A percentile compares a stretch with the other conserved stretches of the same genome.
phyloP scores from a whole-genome alignment of 306 rosid genomes.

The Gleditsia sinensis region DNA sequence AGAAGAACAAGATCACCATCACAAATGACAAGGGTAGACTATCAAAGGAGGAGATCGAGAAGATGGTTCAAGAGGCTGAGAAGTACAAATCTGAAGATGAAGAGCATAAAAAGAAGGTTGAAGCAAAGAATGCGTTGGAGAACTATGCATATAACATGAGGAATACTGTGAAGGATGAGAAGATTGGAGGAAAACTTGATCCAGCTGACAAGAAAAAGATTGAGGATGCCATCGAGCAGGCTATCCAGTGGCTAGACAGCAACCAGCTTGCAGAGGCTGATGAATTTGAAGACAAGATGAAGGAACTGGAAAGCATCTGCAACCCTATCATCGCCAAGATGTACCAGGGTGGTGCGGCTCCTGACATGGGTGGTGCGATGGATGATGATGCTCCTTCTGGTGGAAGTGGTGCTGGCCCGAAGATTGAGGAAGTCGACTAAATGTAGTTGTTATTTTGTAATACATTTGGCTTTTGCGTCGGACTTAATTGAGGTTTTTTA shows the following conservation, averaged over 20 bases:
- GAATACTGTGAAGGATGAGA: slow-evolving; percentile 70
- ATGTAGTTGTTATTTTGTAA: neutral
- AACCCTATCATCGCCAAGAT: slow-evolving; percentile 51
- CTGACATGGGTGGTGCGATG: slow-evolving; percentile 29
- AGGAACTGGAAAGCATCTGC: slow-evolving; percentile 69
- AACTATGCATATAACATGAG: slow-evolving; percentile 70
- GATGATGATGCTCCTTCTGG: slow-evolving; percentile 40
- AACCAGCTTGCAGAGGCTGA: slow-evolving; percentile 65
- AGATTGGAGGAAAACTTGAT: slow-evolving; percentile 58
- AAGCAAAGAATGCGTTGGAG: slow-evolving; percentile 57
- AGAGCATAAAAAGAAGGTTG: slow-evolving; percentile 74
- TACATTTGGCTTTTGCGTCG: no score
- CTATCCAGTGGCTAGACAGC: slow-evolving; percentile 64
- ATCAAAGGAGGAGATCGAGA: slow-evolving; percentile 73
- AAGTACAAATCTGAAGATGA: slow-evolving; percentile 76
- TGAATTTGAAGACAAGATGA: slow-evolving; percentile 66
- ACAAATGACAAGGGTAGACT: slow-evolving; percentile 75
- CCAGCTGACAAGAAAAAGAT: slow-evolving; percentile 67
- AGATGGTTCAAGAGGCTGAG: slow-evolving; percentile 80
- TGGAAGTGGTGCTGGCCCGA: slow-evolving; percentile 43
- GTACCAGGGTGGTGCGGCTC: slow-evolving; percentile 62
- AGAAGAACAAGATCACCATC: slow-evolving; percentile 74
- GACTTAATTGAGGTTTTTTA: no score
- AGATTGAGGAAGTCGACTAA: slow-evolving; percentile 51
- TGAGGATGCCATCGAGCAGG: slow-evolving; percentile 61